Percentiles rank a stretch among this genome's conserved stretches.
Conservation (phyloP, 306 rosid genomes). For the Trichosanthes cucumerina region DNA sequence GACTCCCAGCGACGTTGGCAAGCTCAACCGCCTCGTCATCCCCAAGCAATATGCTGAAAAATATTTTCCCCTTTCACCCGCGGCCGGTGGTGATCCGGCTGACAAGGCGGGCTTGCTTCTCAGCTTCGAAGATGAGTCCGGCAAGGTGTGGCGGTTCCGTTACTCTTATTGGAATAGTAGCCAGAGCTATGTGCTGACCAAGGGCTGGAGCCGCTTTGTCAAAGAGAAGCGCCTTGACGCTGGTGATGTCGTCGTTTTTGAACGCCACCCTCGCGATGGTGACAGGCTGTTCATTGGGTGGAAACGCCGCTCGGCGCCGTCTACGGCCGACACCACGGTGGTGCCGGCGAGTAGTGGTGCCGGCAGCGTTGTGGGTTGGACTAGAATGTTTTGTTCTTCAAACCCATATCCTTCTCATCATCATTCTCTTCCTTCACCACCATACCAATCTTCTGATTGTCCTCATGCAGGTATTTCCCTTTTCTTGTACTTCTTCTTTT, state of each 20-base stretch:
- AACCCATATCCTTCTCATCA: constrained; percentile 69
- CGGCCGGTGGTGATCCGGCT: background rate
- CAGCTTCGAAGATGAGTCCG: constrained; percentile 88
- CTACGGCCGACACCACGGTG: background rate
- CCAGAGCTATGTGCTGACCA: constrained; percentile 89
- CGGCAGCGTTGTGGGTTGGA: constrained; percentile 30
- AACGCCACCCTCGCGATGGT: constrained; percentile 40
- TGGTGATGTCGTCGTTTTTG: constrained; percentile 75
- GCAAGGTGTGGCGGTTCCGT: constrained; percentile 88
- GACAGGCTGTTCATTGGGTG: constrained; percentile 60
- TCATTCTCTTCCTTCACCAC: constrained; percentile 19
- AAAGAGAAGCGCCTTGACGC: constrained; percentile 88
- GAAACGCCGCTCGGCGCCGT: constrained; percentile 28
- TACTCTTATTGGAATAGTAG: constrained; percentile 98
- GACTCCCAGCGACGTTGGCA: constrained; percentile 92
- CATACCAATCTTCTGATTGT: constrained; percentile 58
- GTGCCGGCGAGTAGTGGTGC: constrained; percentile 20
- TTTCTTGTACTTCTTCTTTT: background rate
- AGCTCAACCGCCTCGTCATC: constrained; percentile 89
- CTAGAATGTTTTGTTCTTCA: constrained; percentile 52
- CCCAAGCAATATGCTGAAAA: constrained; percentile 94
- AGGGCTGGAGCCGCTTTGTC: constrained; percentile 95
- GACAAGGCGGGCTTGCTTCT: constrained; percentile 63
- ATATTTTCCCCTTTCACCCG: constrained; percentile 52
- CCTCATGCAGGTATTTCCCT: constrained; percentile 39